Base-by-base conservation (phyloP, 768 basidiomycete genomes). In the Lentinula sp. region DNA sequence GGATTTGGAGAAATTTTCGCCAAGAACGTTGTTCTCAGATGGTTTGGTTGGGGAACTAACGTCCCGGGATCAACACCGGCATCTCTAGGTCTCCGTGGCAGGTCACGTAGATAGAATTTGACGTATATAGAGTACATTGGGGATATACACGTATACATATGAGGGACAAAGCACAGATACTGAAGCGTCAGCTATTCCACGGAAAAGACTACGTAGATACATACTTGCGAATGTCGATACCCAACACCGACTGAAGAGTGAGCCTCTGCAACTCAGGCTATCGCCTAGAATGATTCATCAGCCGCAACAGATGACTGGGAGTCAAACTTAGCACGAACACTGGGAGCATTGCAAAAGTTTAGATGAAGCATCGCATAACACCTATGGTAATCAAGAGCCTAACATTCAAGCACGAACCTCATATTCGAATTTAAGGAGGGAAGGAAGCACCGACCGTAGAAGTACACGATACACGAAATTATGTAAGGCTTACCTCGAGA, bases 1-100 rank as follows among this genome's bases (percentile, higher is more conserved):
- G 93, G 93, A n/a, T 95, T 95, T 69, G 93, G 93, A 43, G 94
- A 96, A 73, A 90, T 96, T 54, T 93, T 95, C 69, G 93, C 90
- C 39, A 90, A 89, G 73, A 83, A 88, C 49, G 79, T 90, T n/a
- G 71, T 91, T 16, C 73, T 90, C 62, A 71, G 69, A 20, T 81
- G 80, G 77, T 72, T 83, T 65, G 81, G 81, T 6, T 82, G 81
- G 81, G 78, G 73, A 58, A 58, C 68, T 23, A 51, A 68, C 15
- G 68, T 66, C 10, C 72, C 76, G 45, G 77, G 76, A 13, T 70
- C 76, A 54, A 70, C 73, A 49, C 76, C 74, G 32, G 66, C 79
- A 8, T 74, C 75, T 20, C 66, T 75, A 41, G 81, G 77, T 13
- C 63, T 78, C 41, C 65, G 71, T 3, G 28, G 28, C 28, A 28